Percentiles rank a stretch among this genome's conserved stretches.
Evolutionary conservation across 164 flowering plant genomes (phyloP).

Genomic region (Houttuynia cordata): DNA sequence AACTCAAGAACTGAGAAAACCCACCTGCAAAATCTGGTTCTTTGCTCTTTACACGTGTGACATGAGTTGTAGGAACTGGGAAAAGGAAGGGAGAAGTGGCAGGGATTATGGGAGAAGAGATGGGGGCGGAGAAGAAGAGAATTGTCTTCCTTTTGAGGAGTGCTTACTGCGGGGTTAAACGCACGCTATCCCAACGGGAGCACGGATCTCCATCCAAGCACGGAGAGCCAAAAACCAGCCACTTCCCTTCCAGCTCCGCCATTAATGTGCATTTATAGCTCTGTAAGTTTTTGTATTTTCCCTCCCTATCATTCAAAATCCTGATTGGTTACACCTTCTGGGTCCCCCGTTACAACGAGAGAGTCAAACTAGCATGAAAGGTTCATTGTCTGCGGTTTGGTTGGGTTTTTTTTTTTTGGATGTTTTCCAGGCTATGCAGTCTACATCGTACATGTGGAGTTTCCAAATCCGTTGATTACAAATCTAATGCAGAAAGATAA

Average conservation of each 20-base stretch:
- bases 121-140: conserved; percentile 1
- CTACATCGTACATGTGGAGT: too few relatives aligned
- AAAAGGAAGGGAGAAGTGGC: conserved; percentile 2
- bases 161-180: conserved; percentile 8
- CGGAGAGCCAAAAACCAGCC: conserved; percentile 8
- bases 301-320: background rate
- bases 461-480: too few relatives aligned
- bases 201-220: conserved; percentile 13
- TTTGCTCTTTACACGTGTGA: conserved; percentile 4
- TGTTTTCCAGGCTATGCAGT: too few relatives aligned
- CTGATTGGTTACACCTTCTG: conserved; percentile 6
- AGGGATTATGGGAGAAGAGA: background rate
- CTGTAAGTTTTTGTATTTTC: conserved; percentile 8
- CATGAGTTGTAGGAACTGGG: background rate
- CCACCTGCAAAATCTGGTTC: conserved; percentile 5
- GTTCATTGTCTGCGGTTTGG: background rate
- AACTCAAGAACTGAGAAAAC: background rate
- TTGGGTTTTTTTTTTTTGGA: too few relatives aligned
- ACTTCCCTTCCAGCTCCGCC: conserved; percentile 2
- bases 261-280: conserved; percentile 18
- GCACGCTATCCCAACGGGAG: conserved; percentile 17
- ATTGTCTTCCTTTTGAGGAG: conserved; percentile 11
- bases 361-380: conserved; percentile 4
- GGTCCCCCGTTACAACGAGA: background rate
- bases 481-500: too few relatives aligned